Evolutionary conservation across 2,329 filamentous ascomycete species (phyloP).

Genomic region (Hypoxylon sp.): DNA sequence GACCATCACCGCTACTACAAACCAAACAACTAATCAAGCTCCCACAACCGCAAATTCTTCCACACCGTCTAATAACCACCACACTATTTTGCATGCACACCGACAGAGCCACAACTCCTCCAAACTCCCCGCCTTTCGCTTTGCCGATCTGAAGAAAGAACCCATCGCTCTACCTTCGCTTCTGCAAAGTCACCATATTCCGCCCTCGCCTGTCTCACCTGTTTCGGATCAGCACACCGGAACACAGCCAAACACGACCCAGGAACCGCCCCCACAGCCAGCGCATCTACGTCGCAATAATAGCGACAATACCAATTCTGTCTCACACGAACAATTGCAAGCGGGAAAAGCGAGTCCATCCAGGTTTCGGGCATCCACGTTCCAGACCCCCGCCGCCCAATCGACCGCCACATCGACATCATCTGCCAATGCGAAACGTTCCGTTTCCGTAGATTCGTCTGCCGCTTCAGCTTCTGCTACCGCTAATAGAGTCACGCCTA

Average conservation of each 20-base stretch:
- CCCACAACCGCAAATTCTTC: conserved; percentile 26
- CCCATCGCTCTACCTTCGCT: conserved; percentile 55
- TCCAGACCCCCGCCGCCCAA: conserved; percentile 54
- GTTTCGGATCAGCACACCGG: conserved; percentile 52
- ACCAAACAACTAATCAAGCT: conserved; percentile 14
- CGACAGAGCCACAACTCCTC: conserved; percentile 69
- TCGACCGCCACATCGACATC: conserved; percentile 49
- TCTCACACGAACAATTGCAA: conserved; percentile 48
- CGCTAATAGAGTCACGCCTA: conserved; percentile 35
- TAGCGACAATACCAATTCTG: conserved; percentile 46
- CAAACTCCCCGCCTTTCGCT: conserved; percentile 69
- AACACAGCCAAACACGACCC: conserved; percentile 47
- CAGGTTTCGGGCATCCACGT: conserved; percentile 58
- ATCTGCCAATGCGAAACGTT: conserved; percentile 54
- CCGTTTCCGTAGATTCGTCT: conserved; percentile 58
- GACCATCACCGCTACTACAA: conserved; percentile 25
- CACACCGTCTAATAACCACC: conserved; percentile 31
- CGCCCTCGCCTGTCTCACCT: conserved; percentile 60
- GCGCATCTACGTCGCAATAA: conserved; percentile 43
- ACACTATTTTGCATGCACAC: conserved; percentile 60
- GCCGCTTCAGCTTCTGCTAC: conserved; percentile 35
- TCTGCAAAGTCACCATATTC: conserved; percentile 56
- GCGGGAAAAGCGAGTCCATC: conserved; percentile 48
- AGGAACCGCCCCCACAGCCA: conserved; percentile 47
- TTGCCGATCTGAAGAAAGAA: conserved; percentile 64